Base-by-base conservation (phyloP, 129 eudicot species). In the Saussurea involucrata region DNA sequence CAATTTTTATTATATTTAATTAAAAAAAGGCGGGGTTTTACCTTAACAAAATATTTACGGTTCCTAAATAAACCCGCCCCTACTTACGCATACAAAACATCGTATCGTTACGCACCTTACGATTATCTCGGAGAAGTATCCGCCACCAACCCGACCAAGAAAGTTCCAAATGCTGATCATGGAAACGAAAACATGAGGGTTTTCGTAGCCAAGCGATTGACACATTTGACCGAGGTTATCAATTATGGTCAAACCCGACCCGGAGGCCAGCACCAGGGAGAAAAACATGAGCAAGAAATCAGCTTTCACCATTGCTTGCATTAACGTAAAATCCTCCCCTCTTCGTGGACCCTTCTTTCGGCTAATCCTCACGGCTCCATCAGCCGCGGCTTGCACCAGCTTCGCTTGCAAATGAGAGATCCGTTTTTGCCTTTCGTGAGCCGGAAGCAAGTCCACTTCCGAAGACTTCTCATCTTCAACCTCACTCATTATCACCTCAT, bases 101-200 rank as follows among this genome's bases (percentile, higher is more conserved):
- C 7, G 3, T 53, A 53, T 53, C 22, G 2, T 53, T n/a, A 57
- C 68, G 66, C 34, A 88, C 95, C 92, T 85, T 42, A 85, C 79
- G 34, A 89, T 82, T 32, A 87, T 57, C 83, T 87, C 95, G 33
- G 95, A 89, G 78, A 87, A 87, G 82, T 87, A 89, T 69, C 95
- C 95, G 65, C 92, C 95, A 72, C 85, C 95, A 70, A 89, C 87
- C 28, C 92, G 92, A 33, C 92, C 95, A 70, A 89, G 92, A 78
- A 89, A 89, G 76, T 89, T 89, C 89, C 88, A 89, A 72, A 89
- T 89, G 83, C 95, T 89, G 31, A 89, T 89, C 88, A 89, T 87
- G 0, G 89, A 89, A 61, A 89, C 95, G 46, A 89, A 89, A 63
- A 85, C 77, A 68, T 88, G 86, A 5, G 90, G 77, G 68, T 89